Evolutionary conservation across 2,329 filamentous ascomycete species (phyloP).

Genomic region (Verruconis gallopava): DNA sequence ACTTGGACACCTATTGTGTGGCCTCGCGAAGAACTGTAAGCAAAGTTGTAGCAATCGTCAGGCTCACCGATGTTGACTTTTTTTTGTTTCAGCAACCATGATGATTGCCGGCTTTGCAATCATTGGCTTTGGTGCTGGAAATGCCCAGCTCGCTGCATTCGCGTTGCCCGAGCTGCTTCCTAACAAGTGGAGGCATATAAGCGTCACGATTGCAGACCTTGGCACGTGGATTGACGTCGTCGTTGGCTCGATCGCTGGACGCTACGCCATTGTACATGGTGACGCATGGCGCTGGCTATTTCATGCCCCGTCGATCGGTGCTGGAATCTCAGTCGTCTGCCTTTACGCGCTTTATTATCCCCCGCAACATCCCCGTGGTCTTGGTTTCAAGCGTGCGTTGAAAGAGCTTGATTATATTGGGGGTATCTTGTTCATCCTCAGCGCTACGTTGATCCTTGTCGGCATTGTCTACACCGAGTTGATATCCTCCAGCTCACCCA

Average conservation of each 20-base stretch:
- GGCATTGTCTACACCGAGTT: constrained; percentile 16
- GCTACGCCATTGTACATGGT: constrained; percentile 10
- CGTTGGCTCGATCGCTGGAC: constrained; percentile 9
- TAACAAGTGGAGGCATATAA: constrained; percentile 24
- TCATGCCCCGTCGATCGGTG: constrained; percentile 2
- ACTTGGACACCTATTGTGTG: constrained; percentile 11
- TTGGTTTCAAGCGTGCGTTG: constrained; percentile 14
- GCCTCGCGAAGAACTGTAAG: constrained; percentile 10
- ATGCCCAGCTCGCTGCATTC: constrained; percentile 14
- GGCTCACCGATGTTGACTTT: too few species aligned
- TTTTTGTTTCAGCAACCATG: constrained; percentile 1
- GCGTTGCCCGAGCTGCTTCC: constrained; percentile 16
- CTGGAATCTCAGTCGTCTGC: constrained; percentile 4
- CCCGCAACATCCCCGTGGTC: constrained; percentile 10
- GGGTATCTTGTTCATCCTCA: constrained; percentile 19
- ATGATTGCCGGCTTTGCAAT: constrained; percentile 10
- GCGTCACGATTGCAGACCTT: constrained; percentile 30
- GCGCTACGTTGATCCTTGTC: constrained; percentile 19
- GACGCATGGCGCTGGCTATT: constrained; percentile 5
- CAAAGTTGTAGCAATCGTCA: too few species aligned
- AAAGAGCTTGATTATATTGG: constrained; percentile 22
- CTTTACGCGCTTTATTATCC: constrained; percentile 11
- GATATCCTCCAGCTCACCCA: constrained; percentile 6
- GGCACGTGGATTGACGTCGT: constrained; percentile 33
- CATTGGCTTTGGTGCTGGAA: constrained; percentile 7